Evolutionary conservation across 805 yeast genomes (phyloP), one percentile per base, ranked within the genome.

Genomic region (Zygosaccharomyces lentus): DNA sequence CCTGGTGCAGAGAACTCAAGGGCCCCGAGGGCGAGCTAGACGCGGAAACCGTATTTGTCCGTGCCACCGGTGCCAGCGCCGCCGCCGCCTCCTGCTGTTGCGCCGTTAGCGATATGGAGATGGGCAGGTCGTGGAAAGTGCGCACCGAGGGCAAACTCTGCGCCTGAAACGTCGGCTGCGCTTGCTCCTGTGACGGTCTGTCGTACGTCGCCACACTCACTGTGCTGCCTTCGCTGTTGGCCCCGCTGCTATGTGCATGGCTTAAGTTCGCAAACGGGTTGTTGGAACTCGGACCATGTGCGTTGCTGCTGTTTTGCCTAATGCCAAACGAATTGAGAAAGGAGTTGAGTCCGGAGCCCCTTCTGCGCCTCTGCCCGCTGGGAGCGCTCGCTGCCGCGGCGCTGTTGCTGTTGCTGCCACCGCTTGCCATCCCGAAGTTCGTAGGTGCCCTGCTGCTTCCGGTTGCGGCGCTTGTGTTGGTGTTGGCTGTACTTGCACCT

Each of bases 291-390:
- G 46, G 32, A 10, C 25, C 27, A 13, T 32, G 41, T 15, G 37
- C 35, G 34, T 35, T 47, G 30, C 32, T 30, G 21, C 32, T 30
- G 21, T 37, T 50, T 34, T 51, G 62, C 41, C 65, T 58, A 16
- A 61, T 58, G 4, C 67, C 67, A 46, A 62, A 60, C 5, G 62
- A 54, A 42, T 53, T 59, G 37, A 61, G 42, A 19, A 61, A 40
- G 17, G 60, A 54, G 30, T 55, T 58, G 37, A 61, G 52, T 21
- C 64, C 59, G 2, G 65, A 56, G 13, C 59, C 61, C 24, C 62
- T 50, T 29, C 59, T 52, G 37, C 59, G 49, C 19, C 38, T 34
- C 12, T 37, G 38, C 19, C 25, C 37, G 15, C 30, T 34, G n/a
- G 46, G 30, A 30, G 47, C 42, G 8, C 42, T 31, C 30, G 29